These are phyloP conservation scores for Fusarium scirpi DNA, from an alignment of 2,329 filamentous ascomycete species.

Conservation along the genomic window DNA sequence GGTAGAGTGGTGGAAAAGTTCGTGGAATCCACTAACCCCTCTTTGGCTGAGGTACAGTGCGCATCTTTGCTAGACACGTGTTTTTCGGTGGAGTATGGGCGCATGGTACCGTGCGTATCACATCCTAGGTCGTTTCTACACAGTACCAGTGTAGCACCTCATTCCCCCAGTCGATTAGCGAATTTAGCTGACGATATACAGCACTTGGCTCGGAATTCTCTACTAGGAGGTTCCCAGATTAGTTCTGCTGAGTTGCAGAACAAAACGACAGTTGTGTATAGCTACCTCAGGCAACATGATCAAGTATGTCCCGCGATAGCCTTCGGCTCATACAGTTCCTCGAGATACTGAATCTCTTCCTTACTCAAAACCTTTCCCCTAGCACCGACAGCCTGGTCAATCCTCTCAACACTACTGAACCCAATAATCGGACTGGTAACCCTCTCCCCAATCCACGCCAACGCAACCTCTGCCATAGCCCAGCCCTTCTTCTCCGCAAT, in stretches of 20 bases:
- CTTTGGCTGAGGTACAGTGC: neutral
- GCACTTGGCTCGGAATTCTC: no score
- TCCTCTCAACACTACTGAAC: constrained; percentile 34
- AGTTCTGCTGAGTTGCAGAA: no score
- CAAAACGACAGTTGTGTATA: no score
- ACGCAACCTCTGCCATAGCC: constrained; percentile 36
- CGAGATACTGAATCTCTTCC: constrained; percentile 25
- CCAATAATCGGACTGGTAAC: constrained; percentile 34
- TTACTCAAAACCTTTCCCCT: constrained; percentile 20
- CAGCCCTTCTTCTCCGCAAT: constrained; percentile 15
- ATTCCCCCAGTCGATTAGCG: no score
- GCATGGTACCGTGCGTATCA: no score
- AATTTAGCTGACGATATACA: no score
- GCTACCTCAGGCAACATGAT: accelerated
- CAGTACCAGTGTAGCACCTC: no score
- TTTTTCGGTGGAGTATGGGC: no score
- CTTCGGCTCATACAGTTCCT: constrained; percentile 35
- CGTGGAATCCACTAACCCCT: neutral
- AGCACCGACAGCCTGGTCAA: constrained; percentile 29
- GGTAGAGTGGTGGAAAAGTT: neutral
- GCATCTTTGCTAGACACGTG: no score
- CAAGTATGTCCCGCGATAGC: constrained; percentile 19
- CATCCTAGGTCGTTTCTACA: no score
- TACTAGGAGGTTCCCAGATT: no score
- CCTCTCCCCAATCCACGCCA: constrained; percentile 31